phyloP scores from a whole-genome alignment of 2,329 filamentous ascomycete genomes.

The Arachnopeziza araneosa region DNA sequence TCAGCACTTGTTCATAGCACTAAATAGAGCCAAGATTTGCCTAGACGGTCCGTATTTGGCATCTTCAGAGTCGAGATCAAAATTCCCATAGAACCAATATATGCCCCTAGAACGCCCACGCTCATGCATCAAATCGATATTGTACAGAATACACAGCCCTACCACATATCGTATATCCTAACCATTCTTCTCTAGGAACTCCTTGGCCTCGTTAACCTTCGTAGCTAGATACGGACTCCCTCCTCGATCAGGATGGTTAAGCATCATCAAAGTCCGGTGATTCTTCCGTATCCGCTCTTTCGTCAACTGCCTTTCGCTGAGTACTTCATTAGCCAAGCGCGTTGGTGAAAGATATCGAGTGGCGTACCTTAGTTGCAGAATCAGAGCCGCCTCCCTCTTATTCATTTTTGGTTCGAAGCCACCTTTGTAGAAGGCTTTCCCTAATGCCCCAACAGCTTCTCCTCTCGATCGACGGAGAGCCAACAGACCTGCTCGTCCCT shows the following conservation, averaged over 20 bases:
- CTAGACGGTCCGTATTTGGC: neutral
- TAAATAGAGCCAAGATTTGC: neutral
- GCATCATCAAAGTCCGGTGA: conserved; percentile 90
- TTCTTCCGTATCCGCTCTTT: conserved; percentile 95
- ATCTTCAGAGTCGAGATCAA: conserved; percentile 22
- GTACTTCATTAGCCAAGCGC: neutral
- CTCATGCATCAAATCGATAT: conserved; percentile 18
- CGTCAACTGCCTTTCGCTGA: conserved; percentile 76
- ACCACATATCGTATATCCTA: neutral
- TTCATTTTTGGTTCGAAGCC: conserved; percentile 98
- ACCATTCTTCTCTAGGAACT: conserved; percentile 75
- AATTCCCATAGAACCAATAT: conserved; percentile 5
- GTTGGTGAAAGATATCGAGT: neutral
- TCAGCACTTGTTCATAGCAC: neutral
- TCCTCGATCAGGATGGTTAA: conserved; percentile 96
- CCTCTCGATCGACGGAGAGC: conserved; percentile 79
- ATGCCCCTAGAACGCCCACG: conserved; percentile 22
- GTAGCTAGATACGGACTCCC: conserved; percentile 95
- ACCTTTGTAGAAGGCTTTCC: conserved; percentile 94
- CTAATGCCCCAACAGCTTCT: conserved; percentile 67
- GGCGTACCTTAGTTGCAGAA: conserved; percentile 78
- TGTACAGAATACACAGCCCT: conserved; percentile 1
- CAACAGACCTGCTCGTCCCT: conserved; percentile 91
- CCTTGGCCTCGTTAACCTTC: conserved; percentile 98
- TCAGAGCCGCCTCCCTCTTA: conserved; percentile 81